Evolutionary conservation across 2,329 filamentous ascomycete species (phyloP), one percentile per base, ranked within the genome.

Genomic region (Calcarisporium arbuscula): DNA sequence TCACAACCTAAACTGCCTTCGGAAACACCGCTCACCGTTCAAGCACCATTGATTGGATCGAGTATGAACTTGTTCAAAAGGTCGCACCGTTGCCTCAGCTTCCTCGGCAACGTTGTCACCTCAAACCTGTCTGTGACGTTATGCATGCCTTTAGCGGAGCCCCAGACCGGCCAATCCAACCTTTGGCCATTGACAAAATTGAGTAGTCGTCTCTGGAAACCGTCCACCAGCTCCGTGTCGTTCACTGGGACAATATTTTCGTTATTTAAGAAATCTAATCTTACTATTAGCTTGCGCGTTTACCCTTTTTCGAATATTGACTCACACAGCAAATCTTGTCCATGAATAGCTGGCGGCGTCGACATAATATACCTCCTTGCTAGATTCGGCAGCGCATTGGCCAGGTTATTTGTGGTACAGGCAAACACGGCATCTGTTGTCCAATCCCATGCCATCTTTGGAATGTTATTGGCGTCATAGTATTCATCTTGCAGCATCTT

Each of bases 381-480:
- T 11, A 22, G 31, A 17, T 36, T 31, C 14, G 35, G 30, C 9
- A 37, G 26, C 9, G 39, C 41, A 15, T 38, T 36, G 26, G 46
- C 46, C 4, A 49, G 14, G 33, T 43, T 45, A 20, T 38, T 34
- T 11, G 41, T 40, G 29, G 40, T 48, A 33, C 46, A 50, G 3
- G 42, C 38, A 32, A 46, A 48, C n/a, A 45, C 33, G 4, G 38
- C 35, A 15, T 50, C 45, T 12, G 42, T 47, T 11, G 44, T 48
- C 44, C 43, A 48, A 19, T 50, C 46, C 44, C 46, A 48, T 8
- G 47, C 46, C 19, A 48, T 25, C 32, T 43, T 28, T 9, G 26
- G 32, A 6, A 39, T 38, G 8, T 31, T 29, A 5, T 27, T 29
- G 12, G 34, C 20, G 17, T 29, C 26, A n/a, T 40, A 30, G 32